A percentile compares a stretch with the other conserved stretches of the same genome.
Evolutionary conservation across 495 filamentous ascomycete genomes (phyloP).

Genomic region (Neurospora sp.): DNA sequence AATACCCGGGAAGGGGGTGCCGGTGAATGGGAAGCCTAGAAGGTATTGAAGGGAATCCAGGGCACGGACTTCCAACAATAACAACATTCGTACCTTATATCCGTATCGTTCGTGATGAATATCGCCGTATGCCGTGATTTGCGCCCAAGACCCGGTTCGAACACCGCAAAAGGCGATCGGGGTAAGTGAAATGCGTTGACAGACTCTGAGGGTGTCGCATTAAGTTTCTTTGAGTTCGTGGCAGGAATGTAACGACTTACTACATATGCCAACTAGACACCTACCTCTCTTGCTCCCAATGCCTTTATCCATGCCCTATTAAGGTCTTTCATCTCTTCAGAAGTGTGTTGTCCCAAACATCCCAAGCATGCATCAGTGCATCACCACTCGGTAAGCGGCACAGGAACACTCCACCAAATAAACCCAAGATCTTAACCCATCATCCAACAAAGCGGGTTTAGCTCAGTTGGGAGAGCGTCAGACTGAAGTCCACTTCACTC

Average conservation of each 20-base stretch:
- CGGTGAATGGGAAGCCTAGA: not conserved
- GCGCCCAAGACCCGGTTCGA: not conserved
- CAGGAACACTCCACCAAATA: not conserved
- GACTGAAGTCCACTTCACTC: not conserved
- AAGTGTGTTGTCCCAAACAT: not conserved
- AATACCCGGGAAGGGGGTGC: not conserved
- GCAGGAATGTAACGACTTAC: not conserved
- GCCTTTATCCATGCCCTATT: not conserved
- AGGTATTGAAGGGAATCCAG: not conserved
- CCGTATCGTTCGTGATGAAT: not conserved
- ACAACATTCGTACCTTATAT: not conserved
- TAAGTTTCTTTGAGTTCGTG: not conserved
- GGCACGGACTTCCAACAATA: not conserved
- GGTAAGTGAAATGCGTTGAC: too few species aligned
- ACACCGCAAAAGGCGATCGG: not conserved
- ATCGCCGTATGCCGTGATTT: not conserved
- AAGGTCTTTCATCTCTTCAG: not conserved
- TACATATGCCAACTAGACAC: not conserved
- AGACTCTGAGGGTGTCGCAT: too few species aligned
- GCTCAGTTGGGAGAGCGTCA: not conserved
- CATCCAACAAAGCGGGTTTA: not conserved
- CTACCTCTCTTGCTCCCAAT: not conserved
- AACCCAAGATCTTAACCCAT: not conserved
- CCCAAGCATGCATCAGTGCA: not conserved
- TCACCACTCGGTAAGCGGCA: not conserved